phyloP scores from a whole-genome alignment of 1,284 basidiomycete genomes.

The Mycosarcoma maydis region DNA sequence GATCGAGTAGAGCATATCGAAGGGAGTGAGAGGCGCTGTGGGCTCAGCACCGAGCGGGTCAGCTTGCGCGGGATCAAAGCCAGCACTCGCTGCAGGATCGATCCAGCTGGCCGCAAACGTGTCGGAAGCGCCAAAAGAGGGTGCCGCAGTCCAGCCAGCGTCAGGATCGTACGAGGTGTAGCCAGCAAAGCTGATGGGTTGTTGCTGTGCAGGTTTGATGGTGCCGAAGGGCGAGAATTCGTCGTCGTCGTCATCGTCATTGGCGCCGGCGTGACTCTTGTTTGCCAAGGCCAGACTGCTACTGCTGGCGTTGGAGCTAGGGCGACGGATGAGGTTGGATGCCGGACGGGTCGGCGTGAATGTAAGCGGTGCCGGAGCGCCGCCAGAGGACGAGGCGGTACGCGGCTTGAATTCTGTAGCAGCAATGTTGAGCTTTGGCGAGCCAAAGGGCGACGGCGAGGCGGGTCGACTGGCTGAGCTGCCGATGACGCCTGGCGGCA shows the following conservation, averaged over 20 bases:
- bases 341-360: slow-evolving; percentile 35
- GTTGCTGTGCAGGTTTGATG: slow-evolving; percentile 20
- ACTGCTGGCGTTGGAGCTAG: slow-evolving; percentile 48
- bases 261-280: slow-evolving; percentile 51
- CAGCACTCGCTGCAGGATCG: neutral
- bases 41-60: slow-evolving; percentile 72
- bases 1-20: slow-evolving; percentile 92
- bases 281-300: slow-evolving; percentile 49
- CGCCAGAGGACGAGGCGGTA: slow-evolving; percentile 14
- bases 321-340: slow-evolving; percentile 27
- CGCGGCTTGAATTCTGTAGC: slow-evolving; percentile 61
- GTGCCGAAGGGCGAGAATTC: slow-evolving; percentile 72
- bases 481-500: slow-evolving; percentile 32
- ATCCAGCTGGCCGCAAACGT: slow-evolving; percentile 9
- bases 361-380: slow-evolving; percentile 7
- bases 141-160: slow-evolving; percentile 33
- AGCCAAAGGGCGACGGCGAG: slow-evolving; percentile 54
- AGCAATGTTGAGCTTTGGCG: slow-evolving; percentile 60
- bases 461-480: slow-evolving; percentile 44
- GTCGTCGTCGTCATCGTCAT: slow-evolving; percentile 70
- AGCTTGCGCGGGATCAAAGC: slow-evolving; percentile 8
- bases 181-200: slow-evolving; percentile 37
- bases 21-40: slow-evolving; percentile 79
- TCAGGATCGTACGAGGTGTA: slow-evolving; percentile 26
- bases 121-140: slow-evolving; percentile 4